Evolutionary conservation across 2,329 filamentous ascomycete species (phyloP).

Genomic region (Colletotrichum tropicicola): DNA sequence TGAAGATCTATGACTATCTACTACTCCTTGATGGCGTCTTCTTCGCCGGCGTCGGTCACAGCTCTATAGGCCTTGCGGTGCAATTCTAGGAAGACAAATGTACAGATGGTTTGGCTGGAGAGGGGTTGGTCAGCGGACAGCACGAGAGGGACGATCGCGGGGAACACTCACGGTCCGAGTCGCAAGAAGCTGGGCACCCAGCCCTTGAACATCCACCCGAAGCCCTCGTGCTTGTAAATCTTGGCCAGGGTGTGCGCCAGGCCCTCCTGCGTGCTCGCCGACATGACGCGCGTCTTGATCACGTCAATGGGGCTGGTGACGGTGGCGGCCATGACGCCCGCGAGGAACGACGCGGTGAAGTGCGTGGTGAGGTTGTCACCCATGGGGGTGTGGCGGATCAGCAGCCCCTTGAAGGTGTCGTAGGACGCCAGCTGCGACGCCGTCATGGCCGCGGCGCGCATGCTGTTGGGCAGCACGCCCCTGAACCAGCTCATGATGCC

Average conservation of each 20-base stretch:
- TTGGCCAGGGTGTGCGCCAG: conserved; percentile 70
- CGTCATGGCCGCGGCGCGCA: conserved; percentile 88
- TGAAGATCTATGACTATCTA: not conserved
- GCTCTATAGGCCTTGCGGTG: conserved; percentile 81
- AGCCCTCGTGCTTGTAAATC: conserved; percentile 75
- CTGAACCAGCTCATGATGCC: conserved; percentile 81
- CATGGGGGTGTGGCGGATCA: conserved; percentile 73
- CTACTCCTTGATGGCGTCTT: conserved; percentile 23
- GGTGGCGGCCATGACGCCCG: conserved; percentile 85
- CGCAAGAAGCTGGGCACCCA: conserved; percentile 83
- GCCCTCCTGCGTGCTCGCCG: conserved; percentile 60
- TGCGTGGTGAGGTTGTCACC: conserved; percentile 79
- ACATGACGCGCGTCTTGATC: conserved; percentile 90
- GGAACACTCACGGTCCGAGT: conserved; percentile 65
- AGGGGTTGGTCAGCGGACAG: not conserved
- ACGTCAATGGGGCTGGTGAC: conserved; percentile 88
- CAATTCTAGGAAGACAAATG: conserved; percentile 86
- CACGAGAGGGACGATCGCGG: not conserved
- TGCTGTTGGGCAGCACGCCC: conserved; percentile 84
- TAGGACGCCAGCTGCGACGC: conserved; percentile 85
- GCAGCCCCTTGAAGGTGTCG: conserved; percentile 78
- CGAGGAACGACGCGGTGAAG: conserved; percentile 79
- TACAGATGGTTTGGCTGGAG: conserved; percentile 80
- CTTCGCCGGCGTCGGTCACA: conserved; percentile 52
- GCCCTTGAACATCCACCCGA: conserved; percentile 88